These are phyloP conservation scores for Acarospora socialis DNA, from an alignment of 2,329 filamentous ascomycete species.

Conservation along the genomic window DNA sequence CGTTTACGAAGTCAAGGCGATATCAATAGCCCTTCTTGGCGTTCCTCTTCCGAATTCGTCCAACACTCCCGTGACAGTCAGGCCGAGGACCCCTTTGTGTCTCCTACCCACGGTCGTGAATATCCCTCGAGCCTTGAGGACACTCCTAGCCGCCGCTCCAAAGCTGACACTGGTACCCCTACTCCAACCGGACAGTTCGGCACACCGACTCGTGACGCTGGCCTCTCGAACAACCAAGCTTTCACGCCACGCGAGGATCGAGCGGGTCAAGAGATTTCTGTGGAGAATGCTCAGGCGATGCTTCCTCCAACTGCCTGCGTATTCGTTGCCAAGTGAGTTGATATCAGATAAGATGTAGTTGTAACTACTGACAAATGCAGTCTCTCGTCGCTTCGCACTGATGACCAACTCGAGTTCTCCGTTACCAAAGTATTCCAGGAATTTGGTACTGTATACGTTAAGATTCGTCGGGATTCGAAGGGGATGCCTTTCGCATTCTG, in stretches of 20 bases:
- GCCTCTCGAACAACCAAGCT: no score
- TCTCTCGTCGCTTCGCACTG: conserved; percentile 36
- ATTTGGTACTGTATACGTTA: conserved; percentile 46
- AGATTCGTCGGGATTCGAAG: conserved; percentile 43
- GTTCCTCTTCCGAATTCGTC: conserved; percentile 6
- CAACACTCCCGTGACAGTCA: conserved; percentile 3
- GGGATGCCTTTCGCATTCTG: conserved; percentile 52
- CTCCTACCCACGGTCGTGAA: conserved; percentile 1
- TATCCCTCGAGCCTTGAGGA: no score
- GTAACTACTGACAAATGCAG: conserved; percentile 23
- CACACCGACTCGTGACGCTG: no score
- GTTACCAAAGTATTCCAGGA: conserved; percentile 39
- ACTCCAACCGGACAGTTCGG: no score
- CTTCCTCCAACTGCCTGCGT: conserved; percentile 45
- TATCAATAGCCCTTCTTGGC: conserved; percentile 10
- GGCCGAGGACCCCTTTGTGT: conserved; percentile 10
- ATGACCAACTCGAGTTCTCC: conserved; percentile 37
- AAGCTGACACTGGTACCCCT: no score
- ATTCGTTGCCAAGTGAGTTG: conserved; percentile 51
- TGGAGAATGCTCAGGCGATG: conserved; percentile 34
- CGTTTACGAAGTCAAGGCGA: conserved; percentile 8
- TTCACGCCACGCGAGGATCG: conserved; percentile 9
- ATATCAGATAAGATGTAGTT: background rate
- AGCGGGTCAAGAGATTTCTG: conserved; percentile 6
- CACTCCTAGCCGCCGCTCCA: no score